These are phyloP conservation scores for Sclerotinia borealis DNA, from an alignment of 2,329 filamentous ascomycete genomes.

Conservation along the genomic window DNA sequence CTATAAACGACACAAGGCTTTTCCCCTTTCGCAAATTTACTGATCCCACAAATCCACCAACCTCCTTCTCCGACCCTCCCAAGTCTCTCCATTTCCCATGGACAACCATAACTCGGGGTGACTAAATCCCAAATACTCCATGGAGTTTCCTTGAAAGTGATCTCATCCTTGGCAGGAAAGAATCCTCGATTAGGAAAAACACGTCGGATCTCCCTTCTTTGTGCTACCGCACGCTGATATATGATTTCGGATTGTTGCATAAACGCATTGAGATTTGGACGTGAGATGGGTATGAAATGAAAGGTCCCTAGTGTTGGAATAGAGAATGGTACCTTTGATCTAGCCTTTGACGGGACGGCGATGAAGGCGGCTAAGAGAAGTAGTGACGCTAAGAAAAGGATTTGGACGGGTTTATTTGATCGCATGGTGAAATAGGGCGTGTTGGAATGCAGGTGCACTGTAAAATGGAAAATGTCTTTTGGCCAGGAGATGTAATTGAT, in stretches of 20 bases:
- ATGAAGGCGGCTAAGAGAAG: not conserved
- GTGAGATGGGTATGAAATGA: conserved; percentile 8
- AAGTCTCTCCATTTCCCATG: conserved; percentile 37
- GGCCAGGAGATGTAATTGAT: not conserved
- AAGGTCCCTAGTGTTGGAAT: not conserved
- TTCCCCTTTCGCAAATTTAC: conserved; percentile 30
- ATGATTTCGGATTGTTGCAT: conserved; percentile 4
- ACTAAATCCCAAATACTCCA: conserved; percentile 39
- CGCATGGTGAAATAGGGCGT: not conserved
- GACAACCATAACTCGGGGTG: conserved; percentile 37
- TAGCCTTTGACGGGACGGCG: not conserved
- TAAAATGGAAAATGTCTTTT: not conserved
- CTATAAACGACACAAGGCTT: conserved; percentile 7
- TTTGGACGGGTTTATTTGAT: not conserved
- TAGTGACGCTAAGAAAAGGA: not conserved
- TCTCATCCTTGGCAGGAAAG: conserved; percentile 24
- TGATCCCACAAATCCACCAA: conserved; percentile 40
- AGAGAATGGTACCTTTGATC: not conserved
- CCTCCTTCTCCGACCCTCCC: conserved; percentile 38
- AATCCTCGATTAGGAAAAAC: not conserved
- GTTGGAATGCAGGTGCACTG: not conserved
- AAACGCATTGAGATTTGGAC: conserved; percentile 1
- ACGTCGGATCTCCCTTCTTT: conserved; percentile 3
- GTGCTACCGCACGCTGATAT: not conserved
- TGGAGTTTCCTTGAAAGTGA: conserved; percentile 25